Evolutionary conservation across 1,139 yeast genomes (phyloP).

Genomic region (Nakaseomyces glabratus): DNA sequence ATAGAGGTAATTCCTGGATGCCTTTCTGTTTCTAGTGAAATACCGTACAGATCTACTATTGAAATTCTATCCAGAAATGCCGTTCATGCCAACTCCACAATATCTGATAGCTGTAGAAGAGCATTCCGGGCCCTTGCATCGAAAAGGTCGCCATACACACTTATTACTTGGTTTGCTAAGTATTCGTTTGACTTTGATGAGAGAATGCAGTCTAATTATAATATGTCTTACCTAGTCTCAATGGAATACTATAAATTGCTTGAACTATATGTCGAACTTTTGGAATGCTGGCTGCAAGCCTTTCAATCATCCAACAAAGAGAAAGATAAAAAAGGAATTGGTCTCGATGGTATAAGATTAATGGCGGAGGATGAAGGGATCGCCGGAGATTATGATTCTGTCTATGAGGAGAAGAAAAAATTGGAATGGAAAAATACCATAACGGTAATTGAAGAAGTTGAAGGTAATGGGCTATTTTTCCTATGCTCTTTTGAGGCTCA

Average conservation of each 20-base stretch:
- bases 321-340: slow-evolving; percentile 27
- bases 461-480: slow-evolving; percentile 90
- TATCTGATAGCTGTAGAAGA: slow-evolving; percentile 53
- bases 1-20: slow-evolving; percentile 68
- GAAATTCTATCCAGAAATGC: slow-evolving; percentile 72
- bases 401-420: slow-evolving; percentile 45
- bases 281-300: slow-evolving; percentile 72
- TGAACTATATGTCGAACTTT: slow-evolving; percentile 64
- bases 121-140: slow-evolving; percentile 61
- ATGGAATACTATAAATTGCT: slow-evolving; percentile 52
- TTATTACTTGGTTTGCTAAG: slow-evolving; percentile 68
- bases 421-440: slow-evolving; percentile 70
- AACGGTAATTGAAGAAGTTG: slow-evolving; percentile 84
- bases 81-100: slow-evolving; percentile 52
- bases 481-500: slow-evolving; percentile 79
- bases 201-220: slow-evolving; percentile 39
- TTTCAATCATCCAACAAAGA: slow-evolving; percentile 34
- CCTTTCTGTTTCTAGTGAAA: slow-evolving; percentile 41
- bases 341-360: slow-evolving; percentile 25
- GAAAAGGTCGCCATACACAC: slow-evolving; percentile 59
- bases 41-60: slow-evolving; percentile 51
- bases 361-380: slow-evolving; percentile 26
- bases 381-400: neutral
- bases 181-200: slow-evolving; percentile 76
- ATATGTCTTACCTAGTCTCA: slow-evolving; percentile 47